These are phyloP conservation scores for Acorus gramineus DNA, from an alignment of 106 monocot species.

Conservation along the genomic window DNA sequence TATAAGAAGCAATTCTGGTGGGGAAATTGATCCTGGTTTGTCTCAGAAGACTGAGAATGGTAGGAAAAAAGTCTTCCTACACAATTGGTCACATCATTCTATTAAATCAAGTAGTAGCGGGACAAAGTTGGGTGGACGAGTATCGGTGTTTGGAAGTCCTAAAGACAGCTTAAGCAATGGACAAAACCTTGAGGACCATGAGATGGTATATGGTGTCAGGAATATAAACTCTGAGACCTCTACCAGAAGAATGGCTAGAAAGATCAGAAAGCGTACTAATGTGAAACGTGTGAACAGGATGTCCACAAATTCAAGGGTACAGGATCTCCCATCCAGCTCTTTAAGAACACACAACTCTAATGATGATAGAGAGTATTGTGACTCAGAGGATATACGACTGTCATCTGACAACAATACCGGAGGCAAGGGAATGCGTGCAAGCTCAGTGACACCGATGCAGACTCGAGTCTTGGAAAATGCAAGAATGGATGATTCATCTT, in stretches of 20 bases:
- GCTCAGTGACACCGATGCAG: constrained; percentile 5
- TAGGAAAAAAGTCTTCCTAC: constrained; percentile 5
- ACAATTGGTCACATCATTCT: constrained; percentile 6
- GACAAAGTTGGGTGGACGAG: background rate
- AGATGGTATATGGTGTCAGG: background rate
- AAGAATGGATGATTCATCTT: constrained; percentile 12
- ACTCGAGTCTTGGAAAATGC: constrained; percentile 5
- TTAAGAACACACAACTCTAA: background rate
- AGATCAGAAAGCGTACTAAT: constrained; percentile 1
- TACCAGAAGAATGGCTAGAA: constrained; percentile 4
- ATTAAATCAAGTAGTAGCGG: constrained; percentile 4
- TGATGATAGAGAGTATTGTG: constrained; percentile 8
- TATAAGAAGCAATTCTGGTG: background rate
- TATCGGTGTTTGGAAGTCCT: background rate
- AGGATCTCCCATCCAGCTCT: constrained; percentile 8
- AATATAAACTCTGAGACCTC: background rate
- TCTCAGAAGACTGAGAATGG: background rate
- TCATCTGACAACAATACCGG: background rate
- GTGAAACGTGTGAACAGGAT: background rate
- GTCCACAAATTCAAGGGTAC: background rate
- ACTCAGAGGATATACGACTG: constrained; percentile 4
- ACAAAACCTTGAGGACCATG: background rate
- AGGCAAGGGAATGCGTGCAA: constrained; percentile 3
- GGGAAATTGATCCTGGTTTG: background rate
- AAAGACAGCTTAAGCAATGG: background rate